Conservation (phyloP, 495 filamentous ascomycete species). For the Pyrenopolyporus hunteri region DNA sequence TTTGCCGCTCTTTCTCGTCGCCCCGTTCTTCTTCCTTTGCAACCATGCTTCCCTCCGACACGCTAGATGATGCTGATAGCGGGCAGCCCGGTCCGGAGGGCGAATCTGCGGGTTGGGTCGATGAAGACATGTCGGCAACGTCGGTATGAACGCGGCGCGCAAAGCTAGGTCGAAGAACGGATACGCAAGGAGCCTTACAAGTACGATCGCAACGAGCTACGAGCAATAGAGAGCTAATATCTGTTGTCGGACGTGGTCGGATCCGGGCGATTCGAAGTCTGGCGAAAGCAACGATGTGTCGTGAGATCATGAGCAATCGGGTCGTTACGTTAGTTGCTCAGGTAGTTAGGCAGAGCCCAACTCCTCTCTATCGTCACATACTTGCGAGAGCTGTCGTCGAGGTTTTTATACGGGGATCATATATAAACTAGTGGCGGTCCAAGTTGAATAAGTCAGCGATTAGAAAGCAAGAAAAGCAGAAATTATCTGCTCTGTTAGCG, state of each 20-base stretch:
- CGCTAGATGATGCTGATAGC: not conserved
- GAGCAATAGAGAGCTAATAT: not conserved
- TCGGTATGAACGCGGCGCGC: not conserved
- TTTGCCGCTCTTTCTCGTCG: not conserved
- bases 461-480: conserved; percentile 26
- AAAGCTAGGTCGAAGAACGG: not conserved
- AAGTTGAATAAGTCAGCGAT: conserved; percentile 35
- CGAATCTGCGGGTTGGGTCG: not conserved
- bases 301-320: conserved; percentile 9
- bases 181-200: not conserved
- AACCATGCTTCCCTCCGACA: not conserved
- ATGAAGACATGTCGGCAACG: conserved; percentile 1
- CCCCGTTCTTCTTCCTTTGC: not conserved
- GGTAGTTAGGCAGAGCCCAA: not conserved
- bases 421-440: not conserved
- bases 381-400: not conserved
- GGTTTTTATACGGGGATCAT: conserved; percentile 7
- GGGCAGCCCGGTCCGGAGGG: conserved; percentile 1
- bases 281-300: conserved; percentile 6
- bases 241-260: not conserved
- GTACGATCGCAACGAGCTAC: not conserved
- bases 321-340: not conserved
- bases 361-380: not conserved
- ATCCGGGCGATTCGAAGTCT: conserved; percentile 11
- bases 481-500: not conserved